phyloP scores from a whole-genome alignment of 495 filamentous ascomycete genomes.

The Astrocystis sublimbata region DNA sequence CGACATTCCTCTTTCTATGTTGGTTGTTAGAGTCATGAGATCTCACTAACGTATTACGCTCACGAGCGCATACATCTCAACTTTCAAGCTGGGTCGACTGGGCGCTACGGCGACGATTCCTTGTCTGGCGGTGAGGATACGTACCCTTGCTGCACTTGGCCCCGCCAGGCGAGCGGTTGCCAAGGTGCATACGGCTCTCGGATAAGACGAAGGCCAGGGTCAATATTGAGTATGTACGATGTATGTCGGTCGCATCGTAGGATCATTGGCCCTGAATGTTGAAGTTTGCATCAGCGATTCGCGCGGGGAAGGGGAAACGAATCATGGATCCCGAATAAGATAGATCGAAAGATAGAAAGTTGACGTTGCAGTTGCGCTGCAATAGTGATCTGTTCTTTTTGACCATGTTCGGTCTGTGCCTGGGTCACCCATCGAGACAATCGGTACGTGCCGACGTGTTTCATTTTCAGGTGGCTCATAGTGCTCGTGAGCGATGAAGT shows the following conservation, averaged over 20 bases:
- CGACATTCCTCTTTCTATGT: not conserved
- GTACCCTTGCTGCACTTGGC: no score
- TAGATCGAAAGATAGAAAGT: no score
- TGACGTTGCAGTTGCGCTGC: not conserved
- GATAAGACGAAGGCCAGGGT: not conserved
- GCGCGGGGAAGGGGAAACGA: conserved; percentile 4
- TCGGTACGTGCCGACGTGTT: not conserved
- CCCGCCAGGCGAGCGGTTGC: not conserved
- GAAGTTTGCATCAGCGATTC: conserved; percentile 12
- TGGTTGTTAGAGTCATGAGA: not conserved
- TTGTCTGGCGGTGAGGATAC: conserved; percentile 17
- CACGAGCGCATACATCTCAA: conserved; percentile 15
- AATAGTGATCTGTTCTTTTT: not conserved
- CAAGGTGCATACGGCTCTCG: conserved; percentile 14
- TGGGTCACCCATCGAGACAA: not conserved
- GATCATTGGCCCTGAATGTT: conserved; percentile 1
- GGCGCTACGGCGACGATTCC: not conserved
- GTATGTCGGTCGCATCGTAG: conserved; percentile 14
- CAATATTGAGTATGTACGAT: conserved; percentile 1
- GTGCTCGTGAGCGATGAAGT: not conserved
- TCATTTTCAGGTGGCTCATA: not conserved
- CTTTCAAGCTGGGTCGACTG: conserved; percentile 4
- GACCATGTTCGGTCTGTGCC: not conserved
- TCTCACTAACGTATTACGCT: not conserved
- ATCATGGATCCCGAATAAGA: no score